Evolutionary conservation across 1,139 yeast genomes (phyloP).

Genomic region (Debaryomyces udenii): DNA sequence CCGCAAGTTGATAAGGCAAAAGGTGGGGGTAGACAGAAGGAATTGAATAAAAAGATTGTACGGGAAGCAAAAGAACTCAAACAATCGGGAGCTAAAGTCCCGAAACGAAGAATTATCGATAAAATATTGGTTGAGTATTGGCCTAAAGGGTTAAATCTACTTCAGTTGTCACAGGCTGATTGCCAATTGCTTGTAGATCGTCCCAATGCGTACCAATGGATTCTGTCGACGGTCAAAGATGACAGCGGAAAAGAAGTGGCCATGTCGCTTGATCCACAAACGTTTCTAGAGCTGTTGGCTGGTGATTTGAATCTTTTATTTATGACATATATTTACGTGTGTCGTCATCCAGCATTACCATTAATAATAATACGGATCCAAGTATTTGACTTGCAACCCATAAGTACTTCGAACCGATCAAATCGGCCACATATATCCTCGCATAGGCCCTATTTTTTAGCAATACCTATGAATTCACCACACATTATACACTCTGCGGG

Average conservation of each 20-base stretch:
- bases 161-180: slow-evolving; percentile 75
- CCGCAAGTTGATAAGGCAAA: slow-evolving; percentile 29
- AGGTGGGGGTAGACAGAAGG: slow-evolving; percentile 22
- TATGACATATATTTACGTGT: slow-evolving; percentile 64
- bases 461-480: slow-evolving; percentile 69
- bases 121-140: slow-evolving; percentile 58
- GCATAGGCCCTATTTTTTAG: slow-evolving; percentile 63
- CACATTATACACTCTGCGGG: slow-evolving; percentile 62
- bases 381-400: slow-evolving; percentile 56
- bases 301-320: slow-evolving; percentile 51
- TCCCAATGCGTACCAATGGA: slow-evolving; percentile 58
- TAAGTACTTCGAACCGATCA: slow-evolving; percentile 19
- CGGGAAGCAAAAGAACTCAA: slow-evolving; percentile 21
- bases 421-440: slow-evolving; percentile 48
- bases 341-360: slow-evolving; percentile 66
- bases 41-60: slow-evolving; percentile 28
- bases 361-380: slow-evolving; percentile 65
- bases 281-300: slow-evolving; percentile 52
- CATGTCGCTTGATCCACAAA: slow-evolving; percentile 43
- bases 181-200: slow-evolving; percentile 63
- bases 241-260: slow-evolving; percentile 35
- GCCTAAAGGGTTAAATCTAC: slow-evolving; percentile 63
- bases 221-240: slow-evolving; percentile 56
- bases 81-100: slow-evolving; percentile 17
- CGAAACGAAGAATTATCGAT: slow-evolving; percentile 54